These are phyloP conservation scores for Grosmannia penicillata DNA, from an alignment of 2,329 filamentous ascomycete genomes.

Conservation along the genomic window DNA sequence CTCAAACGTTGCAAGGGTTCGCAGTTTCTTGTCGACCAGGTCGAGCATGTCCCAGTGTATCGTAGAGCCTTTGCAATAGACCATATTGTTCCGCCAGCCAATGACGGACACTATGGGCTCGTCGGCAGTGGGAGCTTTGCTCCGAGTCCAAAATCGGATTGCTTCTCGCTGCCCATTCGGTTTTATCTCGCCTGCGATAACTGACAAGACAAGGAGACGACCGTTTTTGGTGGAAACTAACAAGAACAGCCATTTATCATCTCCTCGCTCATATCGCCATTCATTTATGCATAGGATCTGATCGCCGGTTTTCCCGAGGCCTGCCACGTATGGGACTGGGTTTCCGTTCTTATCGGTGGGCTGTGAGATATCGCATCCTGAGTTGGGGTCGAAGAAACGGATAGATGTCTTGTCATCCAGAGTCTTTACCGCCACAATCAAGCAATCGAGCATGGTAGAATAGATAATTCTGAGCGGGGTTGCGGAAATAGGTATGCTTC, in stretches of 20 bases:
- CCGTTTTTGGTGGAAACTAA: constrained; percentile 43
- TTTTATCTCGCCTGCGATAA: constrained; percentile 17
- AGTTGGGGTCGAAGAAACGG: constrained; percentile 40
- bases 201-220: constrained; percentile 39
- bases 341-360: constrained; percentile 27
- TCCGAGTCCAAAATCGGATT: constrained; percentile 40
- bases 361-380: constrained; percentile 34
- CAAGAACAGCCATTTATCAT: constrained; percentile 46
- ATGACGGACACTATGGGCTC: constrained; percentile 41
- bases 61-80: constrained; percentile 36
- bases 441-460: constrained; percentile 34
- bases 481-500: constrained; percentile 30
- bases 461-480: constrained; percentile 39
- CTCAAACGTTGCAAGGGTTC: constrained; percentile 26
- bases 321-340: constrained; percentile 32
- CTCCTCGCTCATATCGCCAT: constrained; percentile 45
- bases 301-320: constrained; percentile 41
- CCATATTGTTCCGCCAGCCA: constrained; percentile 37
- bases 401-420: constrained; percentile 30
- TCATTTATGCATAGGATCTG: constrained; percentile 46
- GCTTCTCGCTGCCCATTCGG: constrained; percentile 12
- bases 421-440: constrained; percentile 34
- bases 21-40: constrained; percentile 33
- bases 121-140: constrained; percentile 25
- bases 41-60: constrained; percentile 45